Conservation (phyloP, 345 rosid genomes). For the Eucalyptus marginata region DNA sequence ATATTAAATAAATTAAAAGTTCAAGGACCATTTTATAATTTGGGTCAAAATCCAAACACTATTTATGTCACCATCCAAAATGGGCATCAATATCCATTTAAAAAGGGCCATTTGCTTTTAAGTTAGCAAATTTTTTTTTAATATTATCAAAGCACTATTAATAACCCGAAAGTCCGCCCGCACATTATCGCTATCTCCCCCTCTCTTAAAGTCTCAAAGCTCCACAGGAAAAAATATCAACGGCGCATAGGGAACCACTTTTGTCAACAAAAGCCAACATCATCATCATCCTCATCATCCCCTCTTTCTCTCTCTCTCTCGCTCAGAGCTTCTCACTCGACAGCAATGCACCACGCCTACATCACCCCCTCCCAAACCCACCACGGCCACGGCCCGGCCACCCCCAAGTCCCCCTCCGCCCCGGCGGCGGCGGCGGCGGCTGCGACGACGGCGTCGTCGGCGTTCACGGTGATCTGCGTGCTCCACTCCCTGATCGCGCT, state of each 20-base stretch:
- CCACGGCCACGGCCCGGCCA: not conserved
- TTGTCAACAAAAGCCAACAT: not conserved
- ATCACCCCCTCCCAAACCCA: not conserved
- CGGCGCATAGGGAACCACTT: not conserved
- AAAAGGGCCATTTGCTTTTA: not conserved
- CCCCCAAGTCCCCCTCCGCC: not conserved
- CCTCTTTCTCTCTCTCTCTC: no score
- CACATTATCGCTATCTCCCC: not conserved
- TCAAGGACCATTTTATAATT: fast-evolving
- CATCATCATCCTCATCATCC: not conserved
- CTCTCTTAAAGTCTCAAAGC: not conserved
- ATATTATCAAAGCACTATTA: not conserved
- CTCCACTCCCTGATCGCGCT: slow-evolving; percentile 59
- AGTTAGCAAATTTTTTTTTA: fast-evolving
- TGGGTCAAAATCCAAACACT: fast-evolving
- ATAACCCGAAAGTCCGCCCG: not conserved
- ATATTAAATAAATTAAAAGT: no score
- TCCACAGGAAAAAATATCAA: not conserved
- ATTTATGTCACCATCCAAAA: no score
- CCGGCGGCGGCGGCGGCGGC: not conserved
- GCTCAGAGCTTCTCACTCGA: not conserved
- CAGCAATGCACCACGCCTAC: not conserved
- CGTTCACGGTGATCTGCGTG: slow-evolving; percentile 44
- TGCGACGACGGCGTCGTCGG: slow-evolving; percentile 4
- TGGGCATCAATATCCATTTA: no score